A percentile compares a stretch with the other conserved stretches of the same genome.
Evolutionary conservation across 2,329 filamentous ascomycete genomes (phyloP).

Genomic region (Elsinoe necatrix): DNA sequence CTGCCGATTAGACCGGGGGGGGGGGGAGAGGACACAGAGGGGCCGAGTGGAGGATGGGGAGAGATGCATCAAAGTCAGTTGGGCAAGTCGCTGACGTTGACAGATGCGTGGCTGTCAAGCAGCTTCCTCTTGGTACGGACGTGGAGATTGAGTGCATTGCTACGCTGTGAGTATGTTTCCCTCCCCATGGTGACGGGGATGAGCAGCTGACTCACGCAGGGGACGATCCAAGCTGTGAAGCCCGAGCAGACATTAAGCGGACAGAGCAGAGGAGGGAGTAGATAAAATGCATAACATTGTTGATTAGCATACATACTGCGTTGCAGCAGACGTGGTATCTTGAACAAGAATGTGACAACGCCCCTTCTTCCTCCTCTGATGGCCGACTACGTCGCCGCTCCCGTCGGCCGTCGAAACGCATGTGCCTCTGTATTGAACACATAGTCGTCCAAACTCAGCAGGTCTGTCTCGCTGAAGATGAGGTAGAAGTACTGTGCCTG

Average conservation of each 20-base stretch:
- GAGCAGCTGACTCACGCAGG: background rate
- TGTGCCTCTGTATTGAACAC: constrained; percentile 46
- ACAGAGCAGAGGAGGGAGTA: no score
- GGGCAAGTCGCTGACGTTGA: background rate
- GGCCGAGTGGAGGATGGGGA: background rate
- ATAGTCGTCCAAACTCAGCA: constrained; percentile 40
- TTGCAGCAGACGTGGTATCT: constrained; percentile 9
- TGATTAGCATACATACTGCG: background rate
- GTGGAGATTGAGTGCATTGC: constrained; percentile 49
- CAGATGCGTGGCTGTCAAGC: constrained; percentile 45
- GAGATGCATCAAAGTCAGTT: background rate
- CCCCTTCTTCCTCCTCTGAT: background rate
- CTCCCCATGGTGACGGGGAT: no score
- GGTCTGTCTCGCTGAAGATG: constrained; percentile 36
- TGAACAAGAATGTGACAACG: background rate
- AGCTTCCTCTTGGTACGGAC: constrained; percentile 43
- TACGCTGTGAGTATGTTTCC: constrained; percentile 23
- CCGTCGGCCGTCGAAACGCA: constrained; percentile 32
- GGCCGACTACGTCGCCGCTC: background rate
- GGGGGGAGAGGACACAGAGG: background rate
- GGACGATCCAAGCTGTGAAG: background rate
- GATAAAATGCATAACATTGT: background rate
- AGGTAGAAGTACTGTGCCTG: constrained; percentile 37
- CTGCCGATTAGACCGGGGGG: no score
- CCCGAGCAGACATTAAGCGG: background rate